These are phyloP conservation scores for Pythium pectinolyticum DNA, from an alignment of 352 stramenopile genomes.

Conservation along the genomic window DNA sequence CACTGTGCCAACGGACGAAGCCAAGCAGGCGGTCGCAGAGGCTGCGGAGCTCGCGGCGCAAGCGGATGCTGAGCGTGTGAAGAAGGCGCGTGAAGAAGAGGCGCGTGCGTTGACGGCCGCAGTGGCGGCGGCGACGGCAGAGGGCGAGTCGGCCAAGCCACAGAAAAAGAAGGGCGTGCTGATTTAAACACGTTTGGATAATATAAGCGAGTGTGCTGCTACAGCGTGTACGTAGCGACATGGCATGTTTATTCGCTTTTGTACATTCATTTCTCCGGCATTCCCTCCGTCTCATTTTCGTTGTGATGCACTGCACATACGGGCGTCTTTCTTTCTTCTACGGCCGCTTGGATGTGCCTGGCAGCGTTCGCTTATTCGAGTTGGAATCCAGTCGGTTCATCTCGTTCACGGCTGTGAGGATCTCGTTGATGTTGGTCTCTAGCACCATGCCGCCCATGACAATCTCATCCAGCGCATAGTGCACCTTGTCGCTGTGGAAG, in stretches of 20 bases:
- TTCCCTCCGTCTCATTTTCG: not conserved
- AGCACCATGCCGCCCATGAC: constrained; percentile 99
- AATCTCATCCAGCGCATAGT: constrained; percentile 99
- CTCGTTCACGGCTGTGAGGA: constrained; percentile 96
- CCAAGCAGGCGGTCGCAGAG: constrained; percentile 26
- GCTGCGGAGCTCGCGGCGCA: constrained; percentile 25
- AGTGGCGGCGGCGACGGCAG: constrained; percentile 6
- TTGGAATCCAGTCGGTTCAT: constrained; percentile 93
- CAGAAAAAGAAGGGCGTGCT: constrained; percentile 57
- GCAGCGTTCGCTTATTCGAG: constrained; percentile 76
- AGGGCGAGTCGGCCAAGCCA: constrained; percentile 21
- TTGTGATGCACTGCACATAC: not conserved
- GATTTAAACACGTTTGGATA: constrained; percentile 42
- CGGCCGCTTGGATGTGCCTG: constrained; percentile 65
- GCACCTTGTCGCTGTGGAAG: constrained; percentile 98
- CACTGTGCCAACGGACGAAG: constrained; percentile 52
- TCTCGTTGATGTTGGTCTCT: constrained; percentile 98
- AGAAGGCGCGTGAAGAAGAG: constrained; percentile 50
- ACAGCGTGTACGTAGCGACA: too few relatives aligned
- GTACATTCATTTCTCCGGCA: constrained; percentile 3
- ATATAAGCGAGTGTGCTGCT: constrained; percentile 4
- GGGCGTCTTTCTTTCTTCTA: constrained; percentile 4
- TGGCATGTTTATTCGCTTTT: constrained; percentile 10
- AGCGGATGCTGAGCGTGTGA: constrained; percentile 39
- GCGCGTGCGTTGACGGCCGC: constrained; percentile 30